phyloP scores from a whole-genome alignment of 2,329 filamentous ascomycete species.

The Thelonectria olida region DNA sequence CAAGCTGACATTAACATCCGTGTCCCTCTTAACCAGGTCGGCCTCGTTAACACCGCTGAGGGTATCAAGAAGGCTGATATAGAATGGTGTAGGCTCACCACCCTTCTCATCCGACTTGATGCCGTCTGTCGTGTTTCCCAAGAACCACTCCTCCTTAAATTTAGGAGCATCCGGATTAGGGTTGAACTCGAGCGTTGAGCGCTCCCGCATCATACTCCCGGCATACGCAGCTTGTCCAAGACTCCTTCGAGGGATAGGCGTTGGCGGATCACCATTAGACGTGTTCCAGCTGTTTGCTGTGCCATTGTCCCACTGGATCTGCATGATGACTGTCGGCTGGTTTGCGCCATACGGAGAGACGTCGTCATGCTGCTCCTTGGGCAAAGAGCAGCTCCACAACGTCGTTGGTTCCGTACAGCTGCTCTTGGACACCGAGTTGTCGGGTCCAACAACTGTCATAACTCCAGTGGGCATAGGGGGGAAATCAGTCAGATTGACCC shows the following conservation, averaged over 20 bases:
- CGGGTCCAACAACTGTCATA: constrained; percentile 78
- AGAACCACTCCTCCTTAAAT: constrained; percentile 78
- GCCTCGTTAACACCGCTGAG: constrained; percentile 45
- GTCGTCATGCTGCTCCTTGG: constrained; percentile 77
- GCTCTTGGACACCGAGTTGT: constrained; percentile 69
- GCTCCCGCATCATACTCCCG: constrained; percentile 33
- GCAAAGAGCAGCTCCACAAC: constrained; percentile 87
- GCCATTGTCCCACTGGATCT: constrained; percentile 78
- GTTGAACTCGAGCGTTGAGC: constrained; percentile 46
- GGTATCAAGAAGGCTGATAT: constrained; percentile 74
- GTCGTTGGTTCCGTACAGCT: constrained; percentile 78
- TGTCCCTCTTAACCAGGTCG: constrained; percentile 36
- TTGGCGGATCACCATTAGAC: constrained; percentile 49
- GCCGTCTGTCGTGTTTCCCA: constrained; percentile 86
- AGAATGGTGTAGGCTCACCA: constrained; percentile 90
- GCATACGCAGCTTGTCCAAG: constrained; percentile 36
- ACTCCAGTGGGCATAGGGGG: constrained; percentile 88
- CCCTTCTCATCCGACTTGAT: constrained; percentile 73
- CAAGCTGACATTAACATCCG: constrained; percentile 37
- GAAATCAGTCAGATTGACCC: constrained; percentile 87
- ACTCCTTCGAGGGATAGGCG: constrained; percentile 37
- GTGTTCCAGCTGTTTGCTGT: constrained; percentile 61
- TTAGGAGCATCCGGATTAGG: constrained; percentile 67
- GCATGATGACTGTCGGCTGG: constrained; percentile 81
- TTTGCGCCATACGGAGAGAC: constrained; percentile 71